Percentiles rank a stretch among this genome's conserved stretches.
Conservation (phyloP, 768 basidiomycete species). For the Hydnomerulius pinastri region DNA sequence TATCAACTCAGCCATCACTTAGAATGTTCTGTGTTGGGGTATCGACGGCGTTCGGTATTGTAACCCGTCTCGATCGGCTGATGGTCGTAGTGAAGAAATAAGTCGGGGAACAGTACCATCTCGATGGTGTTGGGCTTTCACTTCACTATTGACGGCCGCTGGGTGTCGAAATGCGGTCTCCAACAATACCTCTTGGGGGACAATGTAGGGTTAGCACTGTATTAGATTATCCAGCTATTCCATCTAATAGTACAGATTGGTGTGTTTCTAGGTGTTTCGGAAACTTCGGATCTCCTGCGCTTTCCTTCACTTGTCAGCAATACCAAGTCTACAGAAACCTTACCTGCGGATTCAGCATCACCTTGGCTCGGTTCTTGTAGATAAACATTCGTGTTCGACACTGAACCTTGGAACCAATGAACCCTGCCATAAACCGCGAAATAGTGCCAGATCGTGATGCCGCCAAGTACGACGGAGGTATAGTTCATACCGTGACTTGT, state of each 20-base stretch:
- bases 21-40: slow-evolving; percentile 76
- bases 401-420: slow-evolving; percentile 64
- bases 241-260: not conserved
- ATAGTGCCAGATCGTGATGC: slow-evolving; percentile 57
- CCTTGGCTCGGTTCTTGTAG: no score
- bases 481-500: no score
- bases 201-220: not conserved
- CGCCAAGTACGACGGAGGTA: no score
- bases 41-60: slow-evolving; percentile 64
- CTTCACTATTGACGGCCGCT: slow-evolving; percentile 20
- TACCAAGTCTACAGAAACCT: no score
- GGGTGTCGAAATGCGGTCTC: slow-evolving; percentile 34
- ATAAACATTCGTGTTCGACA: slow-evolving; percentile 36
- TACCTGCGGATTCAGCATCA: no score
- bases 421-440: slow-evolving; percentile 64
- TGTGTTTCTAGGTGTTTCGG: not conserved
- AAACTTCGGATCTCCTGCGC: not conserved
- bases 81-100: slow-evolving; percentile 85
- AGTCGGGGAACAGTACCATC: slow-evolving; percentile 85
- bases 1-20: slow-evolving; percentile 1
- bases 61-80: slow-evolving; percentile 73
- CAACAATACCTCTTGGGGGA: slow-evolving; percentile 28
- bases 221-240: not conserved
- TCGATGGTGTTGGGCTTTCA: slow-evolving; percentile 61
- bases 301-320: not conserved